Base-by-base conservation (phyloP, 1,284 basidiomycete genomes). In the Ceratobasidium sp. region DNA sequence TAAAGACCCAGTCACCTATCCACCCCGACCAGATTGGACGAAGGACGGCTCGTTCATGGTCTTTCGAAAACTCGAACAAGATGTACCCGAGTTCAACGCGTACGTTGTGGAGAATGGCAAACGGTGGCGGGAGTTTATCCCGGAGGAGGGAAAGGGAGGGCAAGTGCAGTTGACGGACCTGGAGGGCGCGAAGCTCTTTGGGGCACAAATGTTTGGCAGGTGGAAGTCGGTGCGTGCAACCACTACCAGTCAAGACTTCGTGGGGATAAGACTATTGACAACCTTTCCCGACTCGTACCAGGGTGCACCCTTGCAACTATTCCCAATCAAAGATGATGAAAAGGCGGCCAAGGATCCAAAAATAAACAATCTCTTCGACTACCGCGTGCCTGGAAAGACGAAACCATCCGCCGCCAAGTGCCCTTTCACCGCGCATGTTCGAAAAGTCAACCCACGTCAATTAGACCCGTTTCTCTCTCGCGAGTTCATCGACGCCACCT, bases 41-140 rank as follows among this genome's bases (percentile, higher is more conserved):
- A 80, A 82, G 64, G 83, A 83, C 62, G 85, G 84, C 0, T 79
- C 82, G 1, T 79, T 85, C 75, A 82, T 85, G 81, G 83, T 82
- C 15, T 85, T 85, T 81, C 77, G 84, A 28, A 82, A 84, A 76
- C 81, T 59, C 12, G 64, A 38, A 17, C 64, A 66, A 66, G 23
- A 46, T 26, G 64, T 66, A n/a, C 15, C 38, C 40, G 64, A 40
- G 12, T 46, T 66, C 40, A 15, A 66, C 12, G 15, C 20, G 15
- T 66, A 46, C 23, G 15, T 46, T 15, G 44, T 20, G 17, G 38
- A 44, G 28, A 66, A 46, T 17, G 42, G 17, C 40, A 20, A 20
- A 26, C 15, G 20, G 20, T 66, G 23, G 42, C n/a, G 17, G 17
- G n/a, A 42, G 15, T 26, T 46, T 48, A 17, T 46, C 42, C 40